Evolutionary conservation across 306 rosid genomes (phyloP).

Genomic region (Acacia confusa): DNA sequence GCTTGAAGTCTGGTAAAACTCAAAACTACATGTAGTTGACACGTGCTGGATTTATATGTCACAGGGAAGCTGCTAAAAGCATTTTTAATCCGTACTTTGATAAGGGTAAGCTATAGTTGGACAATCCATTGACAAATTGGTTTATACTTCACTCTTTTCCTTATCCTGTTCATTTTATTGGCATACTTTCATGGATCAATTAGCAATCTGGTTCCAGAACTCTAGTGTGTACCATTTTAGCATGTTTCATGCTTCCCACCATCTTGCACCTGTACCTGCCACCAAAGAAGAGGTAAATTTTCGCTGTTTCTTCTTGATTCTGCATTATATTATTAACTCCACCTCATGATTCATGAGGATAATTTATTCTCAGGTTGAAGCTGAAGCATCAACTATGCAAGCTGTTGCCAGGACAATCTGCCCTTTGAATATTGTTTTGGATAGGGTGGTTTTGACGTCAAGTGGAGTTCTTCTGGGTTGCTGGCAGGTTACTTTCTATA

Average conservation of each 20-base stretch:
- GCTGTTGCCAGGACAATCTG: slow-evolving; percentile 56
- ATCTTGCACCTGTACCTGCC: slow-evolving; percentile 75
- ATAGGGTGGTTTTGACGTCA: slow-evolving; percentile 90
- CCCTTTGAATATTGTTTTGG: slow-evolving; percentile 78
- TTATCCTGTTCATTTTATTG: slow-evolving; percentile 7
- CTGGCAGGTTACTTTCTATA: slow-evolving; percentile 37
- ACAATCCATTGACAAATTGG: slow-evolving; percentile 2
- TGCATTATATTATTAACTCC: background rate
- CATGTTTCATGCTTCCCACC: slow-evolving; percentile 96
- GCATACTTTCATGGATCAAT: slow-evolving; percentile 31
- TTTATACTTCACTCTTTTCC: background rate
- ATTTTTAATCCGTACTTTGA: slow-evolving; percentile 57
- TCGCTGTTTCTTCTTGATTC: slow-evolving; percentile 5
- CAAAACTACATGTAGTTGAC: background rate
- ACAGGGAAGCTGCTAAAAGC: slow-evolving; percentile 56
- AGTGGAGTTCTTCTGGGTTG: slow-evolving; percentile 96
- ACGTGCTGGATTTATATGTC: background rate
- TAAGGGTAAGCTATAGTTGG: slow-evolving; percentile 46
- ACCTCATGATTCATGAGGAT: slow-evolving; percentile 7
- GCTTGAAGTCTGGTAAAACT: background rate
- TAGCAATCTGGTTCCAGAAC: slow-evolving; percentile 73
- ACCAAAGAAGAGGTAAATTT: slow-evolving; percentile 64
- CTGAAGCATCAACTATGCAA: slow-evolving; percentile 70
- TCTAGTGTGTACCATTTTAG: slow-evolving; percentile 88
- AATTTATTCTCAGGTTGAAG: slow-evolving; percentile 65